Evolutionary conservation across 2,329 filamentous ascomycete species (phyloP), one percentile per base, ranked within the genome.

Genomic region (Aspergillus udagawae): DNA sequence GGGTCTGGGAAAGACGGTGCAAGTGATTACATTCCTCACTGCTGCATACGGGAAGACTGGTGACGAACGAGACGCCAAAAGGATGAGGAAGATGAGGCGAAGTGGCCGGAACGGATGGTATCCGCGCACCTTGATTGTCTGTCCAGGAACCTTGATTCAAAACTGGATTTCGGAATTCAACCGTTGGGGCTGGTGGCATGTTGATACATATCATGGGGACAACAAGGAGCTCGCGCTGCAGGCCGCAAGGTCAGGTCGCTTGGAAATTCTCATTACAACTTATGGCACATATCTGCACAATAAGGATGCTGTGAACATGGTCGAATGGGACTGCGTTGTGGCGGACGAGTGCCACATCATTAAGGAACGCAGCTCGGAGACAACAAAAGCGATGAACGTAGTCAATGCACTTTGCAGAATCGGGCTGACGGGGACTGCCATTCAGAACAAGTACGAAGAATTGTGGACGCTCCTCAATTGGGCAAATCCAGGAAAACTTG

Each of bases 361-460:
- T 70, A 99, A 97, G 75, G 91, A 93, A 64, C 82, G 83, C 51
- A 82, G 78, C 47, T 88, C 92, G 0, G 89, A 88, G 60, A 89
- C 88, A 7, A 94, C 93, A 0, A 85, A 89, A 67, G 87, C 92
- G 0, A 93, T 99, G 88, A 90, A 91, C 65, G 85, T 92, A 60
- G 80, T 97, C 64, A 99, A 99, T 65, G 86, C 92, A 0, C 82
- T 97, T 2, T 97, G 94, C 69, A 85, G 94, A 35, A 92, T 99
- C 59, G 94, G 94, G 0, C 80, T 99, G 8, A 97, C 92, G 0
- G 94, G 94, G 1, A 99, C 94, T 0, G 93, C 93, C 0, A 97
- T 99, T 48, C 94, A 99, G 70, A 99, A 99, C 73, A 94, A 91
- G 63, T 99, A 99, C 71, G 91, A 97, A 70, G 94, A 99, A 72